These are phyloP conservation scores for Cercospora sp. DNA, from an alignment of 2,329 filamentous ascomycete genomes.

Conservation along the genomic window DNA sequence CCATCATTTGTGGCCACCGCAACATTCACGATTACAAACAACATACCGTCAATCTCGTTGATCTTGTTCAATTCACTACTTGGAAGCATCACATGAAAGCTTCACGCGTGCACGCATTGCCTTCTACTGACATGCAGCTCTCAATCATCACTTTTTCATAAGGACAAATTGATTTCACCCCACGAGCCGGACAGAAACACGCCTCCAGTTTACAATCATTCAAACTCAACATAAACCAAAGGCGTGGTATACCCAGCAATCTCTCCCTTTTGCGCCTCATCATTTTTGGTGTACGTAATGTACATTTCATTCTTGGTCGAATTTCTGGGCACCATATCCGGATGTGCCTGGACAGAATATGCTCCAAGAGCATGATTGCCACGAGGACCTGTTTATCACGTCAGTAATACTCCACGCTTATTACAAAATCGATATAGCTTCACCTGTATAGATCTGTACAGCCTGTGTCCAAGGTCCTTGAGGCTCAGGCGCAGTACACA, in stretches of 20 bases:
- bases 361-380: slow-evolving; percentile 21
- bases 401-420: not conserved
- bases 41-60: not conserved
- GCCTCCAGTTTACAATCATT: not conserved
- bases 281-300: slow-evolving; percentile 26
- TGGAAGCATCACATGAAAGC: not conserved
- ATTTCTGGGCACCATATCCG: slow-evolving; percentile 16
- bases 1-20: not conserved
- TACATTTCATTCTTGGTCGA: slow-evolving; percentile 23
- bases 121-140: not conserved
- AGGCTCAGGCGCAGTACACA: slow-evolving; percentile 31
- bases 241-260: slow-evolving; percentile 24
- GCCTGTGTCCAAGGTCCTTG: slow-evolving; percentile 32
- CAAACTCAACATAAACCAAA: slow-evolving; percentile 24
- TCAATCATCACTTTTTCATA: not conserved
- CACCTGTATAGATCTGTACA: slow-evolving; percentile 17
- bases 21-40: not conserved
- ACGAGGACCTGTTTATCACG: slow-evolving; percentile 14
- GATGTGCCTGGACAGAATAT: slow-evolving; percentile 26
- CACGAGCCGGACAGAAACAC: not conserved
- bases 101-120: not conserved
- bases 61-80: not conserved
- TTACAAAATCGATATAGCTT: no score
- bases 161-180: not conserved
- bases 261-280: slow-evolving; percentile 12